Evolutionary conservation across 2,329 filamentous ascomycete species (phyloP).

Genomic region (Paracoccidioides lutzii): DNA sequence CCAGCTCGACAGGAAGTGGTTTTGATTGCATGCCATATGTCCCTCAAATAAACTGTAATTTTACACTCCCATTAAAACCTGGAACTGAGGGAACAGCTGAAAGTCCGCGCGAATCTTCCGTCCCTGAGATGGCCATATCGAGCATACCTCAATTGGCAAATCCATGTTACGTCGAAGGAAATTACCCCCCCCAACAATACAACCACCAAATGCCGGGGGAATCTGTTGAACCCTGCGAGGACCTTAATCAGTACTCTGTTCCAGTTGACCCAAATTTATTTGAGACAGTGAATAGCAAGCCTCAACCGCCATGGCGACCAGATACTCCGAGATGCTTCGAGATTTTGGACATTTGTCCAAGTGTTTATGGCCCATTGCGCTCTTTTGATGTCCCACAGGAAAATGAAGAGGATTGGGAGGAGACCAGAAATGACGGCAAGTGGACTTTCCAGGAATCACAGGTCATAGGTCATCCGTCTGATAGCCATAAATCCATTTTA

Average conservation of each 20-base stretch:
- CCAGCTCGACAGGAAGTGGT: not conserved
- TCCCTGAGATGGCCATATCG: not conserved
- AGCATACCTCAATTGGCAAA: not conserved
- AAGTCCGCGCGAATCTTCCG: not conserved
- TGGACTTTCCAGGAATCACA: not conserved
- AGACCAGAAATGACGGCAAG: too few relatives aligned
- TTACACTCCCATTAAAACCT: not conserved
- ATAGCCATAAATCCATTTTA: not conserved
- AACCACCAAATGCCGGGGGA: not conserved
- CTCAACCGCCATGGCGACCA: not conserved
- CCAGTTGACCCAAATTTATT: not conserved
- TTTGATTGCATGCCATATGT: not conserved
- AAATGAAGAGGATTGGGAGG: not conserved
- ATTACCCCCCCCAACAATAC: not conserved
- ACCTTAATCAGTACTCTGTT: not conserved
- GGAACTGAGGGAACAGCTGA: not conserved
- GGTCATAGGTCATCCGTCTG: not conserved
- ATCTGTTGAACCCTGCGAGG: not conserved
- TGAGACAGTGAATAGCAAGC: not conserved
- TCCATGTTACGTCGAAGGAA: not conserved
- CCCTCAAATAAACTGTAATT: not conserved
- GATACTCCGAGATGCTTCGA: not conserved
- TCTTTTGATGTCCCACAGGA: not conserved
- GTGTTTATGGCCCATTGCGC: not conserved
- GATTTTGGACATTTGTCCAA: not conserved